Conservation (phyloP, 257 asterid genomes). For the Gentiana dahurica region DNA sequence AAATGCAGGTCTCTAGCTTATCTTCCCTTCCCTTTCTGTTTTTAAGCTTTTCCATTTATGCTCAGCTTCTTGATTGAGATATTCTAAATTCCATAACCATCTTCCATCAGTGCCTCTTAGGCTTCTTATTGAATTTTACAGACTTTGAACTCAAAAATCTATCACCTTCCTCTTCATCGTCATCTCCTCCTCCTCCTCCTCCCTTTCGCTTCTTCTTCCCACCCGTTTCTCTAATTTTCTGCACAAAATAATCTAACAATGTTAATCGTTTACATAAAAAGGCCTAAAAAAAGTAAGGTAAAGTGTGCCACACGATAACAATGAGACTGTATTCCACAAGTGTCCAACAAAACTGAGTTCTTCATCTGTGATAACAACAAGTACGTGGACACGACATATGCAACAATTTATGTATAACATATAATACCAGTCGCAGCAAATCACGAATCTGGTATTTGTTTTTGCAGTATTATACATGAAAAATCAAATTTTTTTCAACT, state of each 20-base stretch:
- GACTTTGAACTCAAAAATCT: slow-evolving; percentile 30
- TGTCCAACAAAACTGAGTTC: too few relatives aligned
- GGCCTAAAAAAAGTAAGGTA: too few relatives aligned
- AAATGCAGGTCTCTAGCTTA: too few relatives aligned
- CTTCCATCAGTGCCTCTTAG: slow-evolving; percentile 30
- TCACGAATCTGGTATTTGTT: neutral
- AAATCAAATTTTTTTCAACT: neutral
- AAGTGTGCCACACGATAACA: too few relatives aligned
- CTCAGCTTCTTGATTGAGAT: too few relatives aligned
- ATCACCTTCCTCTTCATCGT: slow-evolving; percentile 37
- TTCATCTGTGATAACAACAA: too few relatives aligned
- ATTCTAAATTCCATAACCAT: too few relatives aligned
- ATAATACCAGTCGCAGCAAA: neutral
- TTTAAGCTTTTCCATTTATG: too few relatives aligned
- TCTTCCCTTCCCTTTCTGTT: too few relatives aligned
- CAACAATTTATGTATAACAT: neutral
- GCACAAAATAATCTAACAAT: slow-evolving; percentile 4
- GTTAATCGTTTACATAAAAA: too few relatives aligned
- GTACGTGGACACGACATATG: too few relatives aligned
- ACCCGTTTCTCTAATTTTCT: slow-evolving; percentile 65
- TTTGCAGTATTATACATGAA: neutral
- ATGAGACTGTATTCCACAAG: too few relatives aligned
- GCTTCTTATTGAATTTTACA: slow-evolving; percentile 31
- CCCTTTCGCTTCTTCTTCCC: slow-evolving; percentile 35
- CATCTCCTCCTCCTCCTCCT: slow-evolving; percentile 40